These are phyloP conservation scores for Styphnolobium japonicum DNA, from an alignment of 306 rosid species.

Conservation along the genomic window DNA sequence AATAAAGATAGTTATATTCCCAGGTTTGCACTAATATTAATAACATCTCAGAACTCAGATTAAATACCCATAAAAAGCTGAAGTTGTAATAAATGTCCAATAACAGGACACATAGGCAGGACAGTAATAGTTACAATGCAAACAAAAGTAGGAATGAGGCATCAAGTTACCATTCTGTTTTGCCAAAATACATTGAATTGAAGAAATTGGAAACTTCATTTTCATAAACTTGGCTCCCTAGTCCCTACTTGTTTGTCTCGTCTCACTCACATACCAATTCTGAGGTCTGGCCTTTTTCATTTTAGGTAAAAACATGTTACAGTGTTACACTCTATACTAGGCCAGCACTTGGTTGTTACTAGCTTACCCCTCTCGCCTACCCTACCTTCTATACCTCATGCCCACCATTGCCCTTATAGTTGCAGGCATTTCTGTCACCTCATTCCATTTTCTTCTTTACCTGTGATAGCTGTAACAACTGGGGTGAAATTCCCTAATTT, in stretches of 20 bases:
- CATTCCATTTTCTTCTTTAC: background rate
- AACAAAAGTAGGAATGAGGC: constrained; percentile 35
- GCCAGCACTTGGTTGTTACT: background rate
- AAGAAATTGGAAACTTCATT: constrained; percentile 1
- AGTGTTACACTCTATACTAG: background rate
- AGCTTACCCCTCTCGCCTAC: background rate
- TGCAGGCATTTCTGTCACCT: background rate
- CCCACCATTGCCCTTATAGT: background rate
- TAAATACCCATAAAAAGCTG: background rate
- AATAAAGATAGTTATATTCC: no score
- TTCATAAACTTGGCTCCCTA: constrained; percentile 25
- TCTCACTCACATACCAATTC: constrained; percentile 34
- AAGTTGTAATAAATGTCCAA: background rate
- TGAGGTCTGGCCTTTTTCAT: constrained; percentile 17
- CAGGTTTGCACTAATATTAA: background rate
- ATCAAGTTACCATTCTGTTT: constrained; percentile 5
- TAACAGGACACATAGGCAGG: constrained; percentile 9
- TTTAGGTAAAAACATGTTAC: constrained; percentile 24
- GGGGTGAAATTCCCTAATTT: background rate
- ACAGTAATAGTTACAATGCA: constrained; percentile 14
- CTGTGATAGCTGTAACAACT: background rate
- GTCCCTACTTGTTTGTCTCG: constrained; percentile 18
- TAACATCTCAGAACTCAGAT: background rate
- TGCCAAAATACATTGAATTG: background rate
- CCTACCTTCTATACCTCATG: background rate